Conservation (phyloP, 305 asterid genomes). For the Fraxinus ornus region DNA sequence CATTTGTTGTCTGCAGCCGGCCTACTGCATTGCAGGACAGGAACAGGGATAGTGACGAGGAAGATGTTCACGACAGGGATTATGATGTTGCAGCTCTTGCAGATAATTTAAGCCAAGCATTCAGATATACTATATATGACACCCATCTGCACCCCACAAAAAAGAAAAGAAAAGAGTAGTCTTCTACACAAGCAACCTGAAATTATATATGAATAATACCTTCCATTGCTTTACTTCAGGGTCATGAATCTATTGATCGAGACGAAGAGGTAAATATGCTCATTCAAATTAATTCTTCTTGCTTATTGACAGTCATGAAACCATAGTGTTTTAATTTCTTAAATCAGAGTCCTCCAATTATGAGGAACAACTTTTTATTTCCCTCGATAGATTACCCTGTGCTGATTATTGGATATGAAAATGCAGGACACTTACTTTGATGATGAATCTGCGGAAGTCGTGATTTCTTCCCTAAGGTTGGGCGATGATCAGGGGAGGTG, state of each 20-base stretch:
- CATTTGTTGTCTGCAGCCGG: conserved; percentile 58
- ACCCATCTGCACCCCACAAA: not conserved
- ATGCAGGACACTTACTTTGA: conserved; percentile 92
- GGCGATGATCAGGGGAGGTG: conserved; percentile 98
- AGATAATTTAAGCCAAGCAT: conserved; percentile 89
- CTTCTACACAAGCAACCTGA: not conserved
- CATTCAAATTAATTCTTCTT: conserved; percentile 1
- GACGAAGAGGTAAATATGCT: conserved; percentile 76
- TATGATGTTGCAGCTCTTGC: conserved; percentile 96
- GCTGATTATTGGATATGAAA: conserved; percentile 29
- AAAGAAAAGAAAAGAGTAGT: not conserved
- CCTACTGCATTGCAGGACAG: conserved; percentile 91
- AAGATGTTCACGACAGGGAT: conserved; percentile 85
- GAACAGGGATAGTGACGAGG: conserved; percentile 92
- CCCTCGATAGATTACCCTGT: conserved; percentile 4
- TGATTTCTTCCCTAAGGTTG: conserved; percentile 89
- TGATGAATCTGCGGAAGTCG: conserved; percentile 98
- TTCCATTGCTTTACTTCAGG: conserved; percentile 52
- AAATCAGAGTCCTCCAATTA: not conserved
- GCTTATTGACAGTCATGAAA: conserved; percentile 4
- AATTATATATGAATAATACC: not conserved
- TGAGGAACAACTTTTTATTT: not conserved
- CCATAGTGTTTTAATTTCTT: not conserved
- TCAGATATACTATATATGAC: conserved; percentile 87
- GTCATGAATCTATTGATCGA: conserved; percentile 70